Evolutionary conservation across 768 basidiomycete genomes (phyloP).

Genomic region (Russula ochroleuca): DNA sequence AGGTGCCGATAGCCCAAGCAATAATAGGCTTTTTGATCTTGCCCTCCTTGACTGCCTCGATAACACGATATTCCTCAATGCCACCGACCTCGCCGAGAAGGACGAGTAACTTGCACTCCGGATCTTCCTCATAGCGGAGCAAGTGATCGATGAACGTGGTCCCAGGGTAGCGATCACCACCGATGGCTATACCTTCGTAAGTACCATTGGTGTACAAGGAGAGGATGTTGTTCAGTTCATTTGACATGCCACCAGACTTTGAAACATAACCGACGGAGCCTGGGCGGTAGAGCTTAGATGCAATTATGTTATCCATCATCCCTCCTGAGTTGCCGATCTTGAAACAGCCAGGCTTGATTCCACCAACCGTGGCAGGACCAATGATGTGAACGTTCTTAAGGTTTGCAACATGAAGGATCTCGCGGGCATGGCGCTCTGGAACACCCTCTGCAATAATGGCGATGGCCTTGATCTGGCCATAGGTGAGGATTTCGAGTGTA

Average conservation of each 20-base stretch:
- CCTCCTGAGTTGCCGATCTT: constrained; percentile 99
- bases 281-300: constrained; percentile 96
- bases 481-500: constrained; percentile 85
- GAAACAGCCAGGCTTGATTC: constrained; percentile 99
- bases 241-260: constrained; percentile 99
- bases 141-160: constrained; percentile 99
- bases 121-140: constrained; percentile 94
- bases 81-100: constrained; percentile 98
- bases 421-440: constrained; percentile 93
- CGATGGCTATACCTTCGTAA: constrained; percentile 99
- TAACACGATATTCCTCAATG: constrained; percentile 98
- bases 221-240: constrained; percentile 99
- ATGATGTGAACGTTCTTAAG: constrained; percentile 86
- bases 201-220: constrained; percentile 95
- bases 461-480: constrained; percentile 63
- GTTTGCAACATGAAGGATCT: constrained; percentile 87
- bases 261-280: constrained; percentile 98
- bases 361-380: constrained; percentile 97
- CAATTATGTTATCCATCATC: constrained; percentile 99
- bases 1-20: constrained; percentile 99
- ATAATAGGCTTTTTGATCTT: constrained; percentile 97
- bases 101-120: constrained; percentile 98
- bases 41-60: constrained; percentile 92
- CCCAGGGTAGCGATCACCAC: constrained; percentile 98
- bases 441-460: constrained; percentile 99